phyloP scores from a whole-genome alignment of 192 early-diverging fungal genomes.

The Coemansia sp. region DNA sequence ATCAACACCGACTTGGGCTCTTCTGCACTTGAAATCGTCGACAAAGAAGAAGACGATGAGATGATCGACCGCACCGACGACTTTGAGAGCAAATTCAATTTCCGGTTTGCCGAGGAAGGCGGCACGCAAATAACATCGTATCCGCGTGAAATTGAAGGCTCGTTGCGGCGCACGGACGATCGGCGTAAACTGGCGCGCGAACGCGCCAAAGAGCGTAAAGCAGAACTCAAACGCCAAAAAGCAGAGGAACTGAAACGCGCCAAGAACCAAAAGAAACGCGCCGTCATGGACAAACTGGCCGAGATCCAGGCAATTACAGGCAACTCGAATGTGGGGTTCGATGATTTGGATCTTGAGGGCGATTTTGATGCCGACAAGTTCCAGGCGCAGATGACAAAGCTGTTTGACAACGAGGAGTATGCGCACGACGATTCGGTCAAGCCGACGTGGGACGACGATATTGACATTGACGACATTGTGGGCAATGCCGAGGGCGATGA shows the following conservation, averaged over 20 bases:
- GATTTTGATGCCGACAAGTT: conserved; percentile 90
- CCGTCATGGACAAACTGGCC: conserved; percentile 75
- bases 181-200: conserved; percentile 75
- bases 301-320: conserved; percentile 87
- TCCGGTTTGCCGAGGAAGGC: conserved; percentile 89
- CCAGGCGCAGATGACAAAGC: conserved; percentile 79
- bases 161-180: conserved; percentile 80
- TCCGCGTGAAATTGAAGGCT: conserved; percentile 78
- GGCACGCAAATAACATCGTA: conserved; percentile 69
- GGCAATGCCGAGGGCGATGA: conserved; percentile 49
- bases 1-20: conserved; percentile 54
- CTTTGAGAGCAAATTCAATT: conserved; percentile 91
- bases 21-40: conserved; percentile 62
- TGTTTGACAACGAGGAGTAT: conserved; percentile 57
- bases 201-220: conserved; percentile 69
- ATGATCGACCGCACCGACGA: conserved; percentile 76
- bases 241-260: conserved; percentile 85
- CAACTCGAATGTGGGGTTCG: conserved; percentile 66
- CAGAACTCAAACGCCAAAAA: conserved; percentile 66
- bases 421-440: conserved; percentile 69
- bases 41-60: conserved; percentile 76
- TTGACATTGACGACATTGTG: conserved; percentile 67
- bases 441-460: conserved; percentile 86
- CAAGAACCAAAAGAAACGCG: conserved; percentile 89
- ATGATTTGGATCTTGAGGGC: conserved; percentile 80